Evolutionary conservation across 352 stramenopile genomes (phyloP), one percentile per base, ranked within the genome.

Genomic region (Phytophthora fragariae): DNA sequence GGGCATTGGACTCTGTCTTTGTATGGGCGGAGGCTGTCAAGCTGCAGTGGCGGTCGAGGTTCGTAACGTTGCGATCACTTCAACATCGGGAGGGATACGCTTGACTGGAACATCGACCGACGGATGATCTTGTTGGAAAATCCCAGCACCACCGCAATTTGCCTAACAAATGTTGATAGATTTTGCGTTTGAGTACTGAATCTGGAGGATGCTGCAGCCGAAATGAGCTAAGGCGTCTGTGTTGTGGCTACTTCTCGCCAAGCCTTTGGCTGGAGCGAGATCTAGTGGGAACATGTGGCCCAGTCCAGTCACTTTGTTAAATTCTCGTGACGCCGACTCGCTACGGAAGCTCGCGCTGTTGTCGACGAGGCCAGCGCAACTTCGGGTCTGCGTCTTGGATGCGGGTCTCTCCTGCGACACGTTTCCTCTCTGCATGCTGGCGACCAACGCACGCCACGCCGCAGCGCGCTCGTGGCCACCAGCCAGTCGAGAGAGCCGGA

Each of bases 231-330:
- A 12, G 3, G n/a, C 19, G 8, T 76, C 69, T 76, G 49, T 76
- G 64, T 70, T 76, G 44, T 49, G 37, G 24, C 9, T 19, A 10
- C 27, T 56, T 60, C 19, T 59, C 52, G 52, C 11, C 29, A 60
- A 69, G 44, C 44, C 44, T 52, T 52, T 52, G 37, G 10, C 37
- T 44, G 11, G 37, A 41, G 35, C 10, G 46, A 73, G 57, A 77
- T 77, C 65, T 47, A 77, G 70, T 44, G 52, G 15, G 62, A 73
- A 68, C 54, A 37, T 63, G 53, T 57, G 57, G 68, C 41, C 41
- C 41, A 49, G 39, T 39, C 33, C 37, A 44, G 37, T 14, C 37
- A 31, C 27, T 31, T 31, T 31, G 27, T 4, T 31, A 31, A 31
- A 31, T 31, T 31, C 27, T 31, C 27, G 27, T 31, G 27, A 29